Base-by-base conservation (phyloP, 148 eudicot genomes). In the Rhododendron griersonianum region DNA sequence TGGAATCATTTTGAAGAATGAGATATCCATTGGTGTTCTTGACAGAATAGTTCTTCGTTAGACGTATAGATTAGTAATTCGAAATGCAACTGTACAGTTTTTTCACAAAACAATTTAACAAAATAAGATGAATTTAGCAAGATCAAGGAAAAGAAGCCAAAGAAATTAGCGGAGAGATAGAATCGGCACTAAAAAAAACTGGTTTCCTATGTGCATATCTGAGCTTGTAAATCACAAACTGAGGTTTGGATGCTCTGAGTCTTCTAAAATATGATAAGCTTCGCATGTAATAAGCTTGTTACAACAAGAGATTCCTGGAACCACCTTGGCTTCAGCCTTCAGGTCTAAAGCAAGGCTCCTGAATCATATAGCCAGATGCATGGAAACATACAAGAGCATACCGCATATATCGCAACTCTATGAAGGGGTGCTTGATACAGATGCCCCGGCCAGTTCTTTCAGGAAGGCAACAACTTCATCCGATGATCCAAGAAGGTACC, bases 381-480 rank as follows among this genome's bases (percentile, higher is more conserved):
- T 16, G 61, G 35, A 4, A 50, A 35, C 39, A 21, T 53, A 81
- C 47, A 81, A 53, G 65, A 35, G 67, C 45, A 81, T 30, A 45
- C 47, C 7, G 45, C 47, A 78, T 2, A 53, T 75, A 25, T 28
- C 35, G 59, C 86, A 28, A 67, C 44, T 11, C 28, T 41, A 73
- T 0, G 75, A 71, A 39, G 79, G 73, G 25, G 74, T 78, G n/a
- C 81, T 87, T 21, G 85, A 71, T 4, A 48, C 71, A 75, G 95
- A 90, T 65, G 92, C 91, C 79, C 88, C 92, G 25, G 93, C 89
- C 85, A 94, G 81, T 59, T 89, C 94, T 82, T 85, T 91, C 59
- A 97, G 86, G 81, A 95, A 93, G 9, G 91, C 86, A 81, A 95
- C 96, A 1, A 97, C 99, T 51, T 97, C 98, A 81, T 94, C 98